Evolutionary conservation across 768 basidiomycete genomes (phyloP), one percentile per base, ranked within the genome.

Genomic region (Xanthoconium purpureum): DNA sequence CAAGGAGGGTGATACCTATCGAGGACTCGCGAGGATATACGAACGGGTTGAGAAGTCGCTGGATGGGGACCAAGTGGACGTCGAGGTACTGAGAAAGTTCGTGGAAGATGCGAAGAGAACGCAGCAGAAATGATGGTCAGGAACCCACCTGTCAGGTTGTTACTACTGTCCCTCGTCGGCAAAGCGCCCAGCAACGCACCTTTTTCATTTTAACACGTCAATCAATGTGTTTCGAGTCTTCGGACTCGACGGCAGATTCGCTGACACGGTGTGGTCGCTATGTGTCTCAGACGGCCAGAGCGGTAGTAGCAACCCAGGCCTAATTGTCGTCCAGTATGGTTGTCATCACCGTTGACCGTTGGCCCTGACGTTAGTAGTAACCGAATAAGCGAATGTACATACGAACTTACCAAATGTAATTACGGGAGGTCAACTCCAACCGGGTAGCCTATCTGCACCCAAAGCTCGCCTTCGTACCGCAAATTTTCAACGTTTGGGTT

Each of bases 21-120:
- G 73, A 46, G 83, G 81, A 9, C 62, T 84, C 42, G 74, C 81
- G 24, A 70, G 70, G 55, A 55, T 79, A 52, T 83, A 80, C 59
- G 68, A 74, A 56, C 68, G 79, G 36, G 65, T 84, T 3, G 77
- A 78, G 44, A 60, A 57, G 39, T 75, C 78, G 3, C 55, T 79
- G 44, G 66, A 71, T 36, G 73, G 73, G 37, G 71, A 76, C 50
- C 62, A 72, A 18, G 62, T 61, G 47, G 81, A 80, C 51, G 63
- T 79, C 8, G 67, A 70, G 28, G 73, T 75, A 14, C 57, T 83
- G 61, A 68, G 66, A 56, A 62, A 70, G 44, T 82, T 80, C 63
- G 80, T 78, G 28, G 73, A 74, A n/a, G 72, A 73, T n/a, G 81
- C 78, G 30, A 74, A 76, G 69, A 59, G 58, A 50, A 44, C 59